These are phyloP conservation scores for Suillus fuscotomentosus DNA, from an alignment of 768 basidiomycete species.

Conservation along the genomic window DNA sequence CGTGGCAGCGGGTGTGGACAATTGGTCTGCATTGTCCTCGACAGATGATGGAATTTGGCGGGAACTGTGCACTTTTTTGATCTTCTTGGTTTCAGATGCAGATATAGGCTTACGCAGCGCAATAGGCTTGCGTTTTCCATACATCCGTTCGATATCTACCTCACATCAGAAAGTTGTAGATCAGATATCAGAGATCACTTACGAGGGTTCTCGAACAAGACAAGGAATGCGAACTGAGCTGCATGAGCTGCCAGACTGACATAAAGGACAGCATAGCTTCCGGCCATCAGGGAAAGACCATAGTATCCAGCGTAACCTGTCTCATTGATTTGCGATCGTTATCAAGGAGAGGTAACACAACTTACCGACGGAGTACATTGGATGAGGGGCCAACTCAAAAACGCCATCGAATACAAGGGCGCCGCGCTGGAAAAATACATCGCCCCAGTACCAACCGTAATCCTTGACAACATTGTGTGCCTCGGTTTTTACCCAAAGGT, in stretches of 20 bases:
- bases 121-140: constrained; percentile 89
- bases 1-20: constrained; percentile 61
- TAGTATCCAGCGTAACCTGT: constrained; percentile 96
- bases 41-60: constrained; percentile 12
- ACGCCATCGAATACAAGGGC: constrained; percentile 96
- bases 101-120: constrained; percentile 75
- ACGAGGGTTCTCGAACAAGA: constrained; percentile 98
- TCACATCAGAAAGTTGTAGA: constrained; percentile 3
- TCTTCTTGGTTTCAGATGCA: constrained; percentile 18
- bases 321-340: not conserved
- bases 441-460: constrained; percentile 98
- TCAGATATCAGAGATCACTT: constrained; percentile 30
- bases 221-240: constrained; percentile 93
- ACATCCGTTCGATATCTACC: constrained; percentile 88
- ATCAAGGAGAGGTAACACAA: not conserved
- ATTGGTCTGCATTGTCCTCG: constrained; percentile 27
- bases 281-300: constrained; percentile 87
- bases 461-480: constrained; percentile 98
- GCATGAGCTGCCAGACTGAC: constrained; percentile 93
- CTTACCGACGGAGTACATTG: constrained; percentile 91
- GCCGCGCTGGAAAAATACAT: constrained; percentile 90
- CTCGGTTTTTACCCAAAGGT: constrained; percentile 98
- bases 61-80: constrained; percentile 12
- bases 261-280: constrained; percentile 89
- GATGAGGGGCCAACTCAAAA: constrained; percentile 89